Evolutionary conservation across 2,329 filamentous ascomycete genomes (phyloP), one percentile per base, ranked within the genome.

Genomic region (Claviceps sp.): DNA sequence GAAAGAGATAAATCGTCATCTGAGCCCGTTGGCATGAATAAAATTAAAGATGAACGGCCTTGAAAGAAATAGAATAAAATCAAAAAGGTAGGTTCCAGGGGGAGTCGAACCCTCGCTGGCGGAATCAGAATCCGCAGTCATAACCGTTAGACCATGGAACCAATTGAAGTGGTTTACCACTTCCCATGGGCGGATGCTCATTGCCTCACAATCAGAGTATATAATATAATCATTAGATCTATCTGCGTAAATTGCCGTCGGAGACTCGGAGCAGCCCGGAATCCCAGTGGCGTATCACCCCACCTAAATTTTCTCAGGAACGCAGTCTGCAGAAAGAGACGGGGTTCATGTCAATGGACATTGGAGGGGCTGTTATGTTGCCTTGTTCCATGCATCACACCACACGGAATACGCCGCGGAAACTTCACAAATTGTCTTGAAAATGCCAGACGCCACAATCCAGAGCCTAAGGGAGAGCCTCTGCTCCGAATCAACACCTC

Each of bases 401-500:
- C 22, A 24, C 13, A 6, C 22, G 22, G 24, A 18, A 20, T 14
- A 36, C 30, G 6, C 13, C 22, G 16, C 24, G 3, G 6, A 47
- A 38, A 37, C 5, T 18, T 20, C 22, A 47, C 14, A 30, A 7
- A n/a, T 11, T 24, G 6, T 16, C n/a, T 40, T 37, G 2, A 46
- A 50, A 9, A 65, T 62, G 60, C 52, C 59, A 46, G 62, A 58
- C 37, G 49, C 70, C 11, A 82, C 79, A 46, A 76, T 89, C 59
- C 62, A 72, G 52, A 72, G 76, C 54, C 77, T 94, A 50, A 84
- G 89, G 63, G 78, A 85, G 62, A 86, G 84, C 54, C 81, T 98
- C 54, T 84, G 78, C 61, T 85, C 86, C 48, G 93, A 97, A 72
- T 71, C 78, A 14, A 85, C 87, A 56, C 82, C 90, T 46, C 85